Conservation (phyloP, 768 basidiomycete species). For the Suillus variegatus region DNA sequence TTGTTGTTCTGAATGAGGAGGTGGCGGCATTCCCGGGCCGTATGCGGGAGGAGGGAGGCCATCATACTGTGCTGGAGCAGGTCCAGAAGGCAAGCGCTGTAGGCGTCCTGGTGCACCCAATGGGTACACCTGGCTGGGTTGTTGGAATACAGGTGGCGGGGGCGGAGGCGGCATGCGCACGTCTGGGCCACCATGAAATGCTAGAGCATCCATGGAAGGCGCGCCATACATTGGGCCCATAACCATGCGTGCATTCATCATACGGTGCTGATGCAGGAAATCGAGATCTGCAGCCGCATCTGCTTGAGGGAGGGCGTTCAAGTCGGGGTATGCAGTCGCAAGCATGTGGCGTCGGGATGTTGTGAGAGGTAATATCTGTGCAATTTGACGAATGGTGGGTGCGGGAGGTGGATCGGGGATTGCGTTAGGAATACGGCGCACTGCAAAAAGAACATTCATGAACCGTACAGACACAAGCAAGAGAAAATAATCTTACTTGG, state of each 20-base stretch:
- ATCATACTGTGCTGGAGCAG: slow-evolving; percentile 5
- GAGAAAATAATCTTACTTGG: slow-evolving; percentile 51
- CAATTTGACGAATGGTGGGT: slow-evolving; percentile 66
- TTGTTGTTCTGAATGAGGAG: neutral
- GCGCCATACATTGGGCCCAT: slow-evolving; percentile 4
- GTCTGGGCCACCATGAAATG: slow-evolving; percentile 24
- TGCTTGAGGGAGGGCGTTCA: slow-evolving; percentile 41
- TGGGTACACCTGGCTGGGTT: slow-evolving; percentile 6
- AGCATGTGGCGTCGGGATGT: slow-evolving; percentile 23
- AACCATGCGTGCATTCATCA: slow-evolving; percentile 10
- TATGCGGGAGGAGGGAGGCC: slow-evolving; percentile 1
- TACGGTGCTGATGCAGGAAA: slow-evolving; percentile 47
- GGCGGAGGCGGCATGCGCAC: slow-evolving; percentile 7
- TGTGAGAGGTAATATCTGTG: slow-evolving; percentile 54
- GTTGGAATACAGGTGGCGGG: slow-evolving; percentile 7
- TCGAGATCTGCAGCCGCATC: slow-evolving; percentile 59
- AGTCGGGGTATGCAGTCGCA: slow-evolving; percentile 34
- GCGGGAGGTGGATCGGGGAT: slow-evolving; percentile 53
- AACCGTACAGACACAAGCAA: slow-evolving; percentile 1
- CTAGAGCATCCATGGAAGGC: slow-evolving; percentile 10
- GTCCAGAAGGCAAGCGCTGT: slow-evolving; percentile 2
- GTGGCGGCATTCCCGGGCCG: slow-evolving; percentile 5
- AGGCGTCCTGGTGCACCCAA: slow-evolving; percentile 4
- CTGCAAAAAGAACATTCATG: slow-evolving; percentile 31
- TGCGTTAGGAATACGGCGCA: slow-evolving; percentile 60